These are phyloP conservation scores for Acanthamoeba quina DNA, from an alignment of 208 protist genomes.

Conservation along the genomic window DNA sequence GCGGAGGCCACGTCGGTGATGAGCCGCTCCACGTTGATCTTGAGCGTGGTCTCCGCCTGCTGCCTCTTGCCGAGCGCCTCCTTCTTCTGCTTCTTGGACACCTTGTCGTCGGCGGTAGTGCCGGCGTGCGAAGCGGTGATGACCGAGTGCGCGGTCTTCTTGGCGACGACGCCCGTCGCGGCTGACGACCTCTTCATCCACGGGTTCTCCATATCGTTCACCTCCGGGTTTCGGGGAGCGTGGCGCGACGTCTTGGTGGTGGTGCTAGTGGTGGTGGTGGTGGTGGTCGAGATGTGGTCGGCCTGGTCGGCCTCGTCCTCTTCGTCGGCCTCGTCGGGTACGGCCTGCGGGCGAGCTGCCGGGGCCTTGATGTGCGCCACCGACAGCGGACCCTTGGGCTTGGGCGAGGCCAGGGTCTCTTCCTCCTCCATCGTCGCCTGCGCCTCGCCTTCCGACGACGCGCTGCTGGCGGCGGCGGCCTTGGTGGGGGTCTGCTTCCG, in stretches of 20 bases:
- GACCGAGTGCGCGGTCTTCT: slow-evolving; percentile 22
- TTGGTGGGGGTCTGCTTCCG: background rate
- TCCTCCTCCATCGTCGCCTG: background rate
- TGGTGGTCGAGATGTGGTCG: too few relatives aligned
- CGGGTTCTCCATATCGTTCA: slow-evolving; percentile 61
- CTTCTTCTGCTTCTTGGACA: slow-evolving; percentile 60
- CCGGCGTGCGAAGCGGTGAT: slow-evolving; percentile 21
- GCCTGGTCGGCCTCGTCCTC: background rate
- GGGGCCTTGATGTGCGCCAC: slow-evolving; percentile 6
- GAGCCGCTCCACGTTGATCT: slow-evolving; percentile 64
- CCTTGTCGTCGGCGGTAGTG: slow-evolving; percentile 26
- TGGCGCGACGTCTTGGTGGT: background rate
- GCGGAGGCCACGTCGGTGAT: slow-evolving; percentile 35
- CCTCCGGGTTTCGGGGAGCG: slow-evolving; percentile 18
- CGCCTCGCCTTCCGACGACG: background rate
- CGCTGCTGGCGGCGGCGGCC: background rate
- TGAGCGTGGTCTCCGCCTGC: slow-evolving; percentile 38
- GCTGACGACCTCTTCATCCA: slow-evolving; percentile 68
- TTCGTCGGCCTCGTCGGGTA: background rate
- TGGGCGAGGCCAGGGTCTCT: background rate
- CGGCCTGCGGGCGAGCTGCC: background rate
- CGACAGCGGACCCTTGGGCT: background rate
- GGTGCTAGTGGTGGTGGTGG: background rate
- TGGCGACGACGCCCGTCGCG: slow-evolving; percentile 37
- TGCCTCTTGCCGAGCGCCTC: slow-evolving; percentile 16